Conservation (phyloP, 2,329 filamentous ascomycete species). For the Pseudofabraea citricarpa region DNA sequence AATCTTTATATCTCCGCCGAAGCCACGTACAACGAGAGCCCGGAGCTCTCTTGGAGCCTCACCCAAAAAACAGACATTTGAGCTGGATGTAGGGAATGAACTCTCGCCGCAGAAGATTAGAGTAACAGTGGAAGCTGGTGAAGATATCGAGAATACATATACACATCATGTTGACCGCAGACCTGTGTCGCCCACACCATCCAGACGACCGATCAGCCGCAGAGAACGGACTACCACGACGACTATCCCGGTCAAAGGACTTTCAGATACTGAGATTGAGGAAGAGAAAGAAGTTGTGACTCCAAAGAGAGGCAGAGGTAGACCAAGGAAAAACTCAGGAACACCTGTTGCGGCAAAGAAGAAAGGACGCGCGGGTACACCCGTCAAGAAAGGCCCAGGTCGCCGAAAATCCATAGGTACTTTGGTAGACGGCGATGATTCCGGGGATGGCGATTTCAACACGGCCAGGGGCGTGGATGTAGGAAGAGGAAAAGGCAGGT, state of each 20-base stretch:
- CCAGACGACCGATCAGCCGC: constrained; percentile 12
- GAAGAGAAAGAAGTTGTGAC: constrained; percentile 23
- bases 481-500: constrained; percentile 18
- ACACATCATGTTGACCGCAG: constrained; percentile 8
- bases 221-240: constrained; percentile 25
- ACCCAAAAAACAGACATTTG: constrained; percentile 29
- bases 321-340: constrained; percentile 37
- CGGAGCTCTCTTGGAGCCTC: constrained; percentile 22
- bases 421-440: constrained; percentile 20
- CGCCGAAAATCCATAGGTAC: constrained; percentile 21
- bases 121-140: constrained; percentile 29
- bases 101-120: constrained; percentile 28
- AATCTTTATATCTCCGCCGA: constrained; percentile 21
- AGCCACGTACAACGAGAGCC: constrained; percentile 17
- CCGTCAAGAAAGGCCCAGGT: constrained; percentile 14
- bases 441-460: constrained; percentile 17
- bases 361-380: constrained; percentile 17
- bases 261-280: constrained; percentile 26
- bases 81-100: constrained; percentile 28
- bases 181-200: constrained; percentile 13
- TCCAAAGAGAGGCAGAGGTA: constrained; percentile 34
- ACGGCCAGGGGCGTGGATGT: constrained; percentile 17
- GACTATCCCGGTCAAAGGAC: constrained; percentile 26
- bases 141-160: constrained; percentile 19
- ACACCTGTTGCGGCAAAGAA: constrained; percentile 30